Evolutionary conservation across 148 eudicot genomes (phyloP).

Genomic region (Nyssa sinensis): DNA sequence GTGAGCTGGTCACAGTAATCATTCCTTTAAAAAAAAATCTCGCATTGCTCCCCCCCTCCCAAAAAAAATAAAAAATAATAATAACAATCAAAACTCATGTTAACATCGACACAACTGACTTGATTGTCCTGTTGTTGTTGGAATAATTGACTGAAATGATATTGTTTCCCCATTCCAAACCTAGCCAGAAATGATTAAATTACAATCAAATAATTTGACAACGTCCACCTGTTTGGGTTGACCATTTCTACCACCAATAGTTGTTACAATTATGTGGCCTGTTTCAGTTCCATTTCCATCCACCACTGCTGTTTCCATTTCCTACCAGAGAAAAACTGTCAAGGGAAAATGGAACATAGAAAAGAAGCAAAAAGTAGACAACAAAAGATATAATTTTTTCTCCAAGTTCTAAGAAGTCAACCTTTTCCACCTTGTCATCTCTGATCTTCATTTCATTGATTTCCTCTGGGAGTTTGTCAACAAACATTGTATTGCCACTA

Average conservation of each 20-base stretch:
- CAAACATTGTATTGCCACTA: slow-evolving; percentile 23
- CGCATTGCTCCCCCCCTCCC: too few relatives aligned
- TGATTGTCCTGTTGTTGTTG: too few relatives aligned
- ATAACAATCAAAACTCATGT: too few relatives aligned
- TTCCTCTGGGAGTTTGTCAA: slow-evolving; percentile 33
- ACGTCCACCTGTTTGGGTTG: slow-evolving; percentile 47
- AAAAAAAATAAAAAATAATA: too few relatives aligned
- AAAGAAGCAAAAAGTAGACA: background rate
- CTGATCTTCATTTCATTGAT: slow-evolving; percentile 35
- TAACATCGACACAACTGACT: too few relatives aligned
- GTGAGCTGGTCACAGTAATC: too few relatives aligned
- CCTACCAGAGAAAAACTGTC: slow-evolving; percentile 19
- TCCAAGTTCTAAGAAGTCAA: background rate
- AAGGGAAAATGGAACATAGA: background rate
- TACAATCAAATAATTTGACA: background rate
- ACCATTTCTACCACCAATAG: slow-evolving; percentile 53
- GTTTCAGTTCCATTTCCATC: slow-evolving; percentile 49
- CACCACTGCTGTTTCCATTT: slow-evolving; percentile 41
- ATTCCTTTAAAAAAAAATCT: too few relatives aligned
- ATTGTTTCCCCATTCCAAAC: background rate
- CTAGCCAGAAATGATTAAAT: background rate
- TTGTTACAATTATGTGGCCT: slow-evolving; percentile 49
- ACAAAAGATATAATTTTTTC: background rate
- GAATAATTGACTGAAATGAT: background rate
- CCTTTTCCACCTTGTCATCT: slow-evolving; percentile 34